phyloP scores from a whole-genome alignment of 2,329 filamentous ascomycete genomes.

The Tolypocladium capitatum region DNA sequence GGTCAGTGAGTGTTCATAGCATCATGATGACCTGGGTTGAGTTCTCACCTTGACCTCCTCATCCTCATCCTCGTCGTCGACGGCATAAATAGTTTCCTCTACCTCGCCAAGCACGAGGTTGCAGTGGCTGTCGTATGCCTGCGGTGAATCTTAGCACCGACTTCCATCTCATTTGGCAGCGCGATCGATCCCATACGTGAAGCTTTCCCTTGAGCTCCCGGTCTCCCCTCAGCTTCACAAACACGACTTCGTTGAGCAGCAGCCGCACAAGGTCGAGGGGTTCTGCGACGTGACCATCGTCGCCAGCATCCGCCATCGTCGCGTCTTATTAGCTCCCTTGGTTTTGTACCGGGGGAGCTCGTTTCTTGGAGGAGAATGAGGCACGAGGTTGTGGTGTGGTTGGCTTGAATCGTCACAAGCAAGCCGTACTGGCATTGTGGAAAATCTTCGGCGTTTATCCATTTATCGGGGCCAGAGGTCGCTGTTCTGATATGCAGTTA shows the following conservation, averaged over 20 bases:
- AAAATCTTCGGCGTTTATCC: constrained; percentile 8
- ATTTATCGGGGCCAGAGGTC: background rate
- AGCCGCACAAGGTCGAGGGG: constrained; percentile 92
- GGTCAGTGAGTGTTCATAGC: constrained; percentile 3
- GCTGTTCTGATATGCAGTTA: constrained; percentile 1
- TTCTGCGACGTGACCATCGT: constrained; percentile 67
- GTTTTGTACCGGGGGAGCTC: background rate
- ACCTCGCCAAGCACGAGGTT: constrained; percentile 93
- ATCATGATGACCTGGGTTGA: background rate
- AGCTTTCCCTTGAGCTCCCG: constrained; percentile 89
- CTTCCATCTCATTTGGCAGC: background rate
- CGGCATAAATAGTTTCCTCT: constrained; percentile 89
- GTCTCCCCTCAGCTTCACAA: constrained; percentile 93
- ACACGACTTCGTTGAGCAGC: constrained; percentile 88
- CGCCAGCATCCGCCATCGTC: constrained; percentile 71
- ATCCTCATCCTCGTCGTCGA: constrained; percentile 78
- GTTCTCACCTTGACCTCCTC: constrained; percentile 57
- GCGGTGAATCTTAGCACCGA: constrained; percentile 3
- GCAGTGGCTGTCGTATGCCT: constrained; percentile 99
- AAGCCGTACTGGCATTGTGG: constrained; percentile 3
- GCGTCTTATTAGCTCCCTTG: background rate
- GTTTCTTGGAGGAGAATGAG: background rate
- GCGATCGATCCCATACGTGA: constrained; percentile 54
- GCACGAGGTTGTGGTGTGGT: background rate
- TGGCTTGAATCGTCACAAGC: constrained; percentile 2